phyloP scores from a whole-genome alignment of 1,284 basidiomycete species.

The Ganoderma lucidum region DNA sequence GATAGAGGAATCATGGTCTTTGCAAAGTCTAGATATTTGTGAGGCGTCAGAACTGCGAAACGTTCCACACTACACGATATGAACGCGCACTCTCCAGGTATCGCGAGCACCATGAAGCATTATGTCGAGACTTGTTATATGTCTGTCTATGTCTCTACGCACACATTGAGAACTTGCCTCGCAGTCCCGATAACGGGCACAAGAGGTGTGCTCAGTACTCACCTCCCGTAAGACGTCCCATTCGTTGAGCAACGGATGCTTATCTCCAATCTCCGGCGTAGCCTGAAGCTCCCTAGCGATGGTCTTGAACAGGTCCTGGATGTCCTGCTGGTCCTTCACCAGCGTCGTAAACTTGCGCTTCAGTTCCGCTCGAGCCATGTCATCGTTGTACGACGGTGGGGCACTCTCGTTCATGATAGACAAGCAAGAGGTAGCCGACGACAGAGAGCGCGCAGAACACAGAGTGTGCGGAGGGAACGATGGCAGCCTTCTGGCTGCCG shows the following conservation, averaged over 20 bases:
- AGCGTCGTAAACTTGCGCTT: constrained; percentile 35
- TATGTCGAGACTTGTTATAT: constrained; percentile 37
- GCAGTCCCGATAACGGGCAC: background rate
- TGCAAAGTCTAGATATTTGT: constrained; percentile 34
- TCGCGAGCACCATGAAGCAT: constrained; percentile 37
- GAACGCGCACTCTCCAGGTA: constrained; percentile 35
- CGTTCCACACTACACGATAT: background rate
- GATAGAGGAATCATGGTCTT: constrained; percentile 39
- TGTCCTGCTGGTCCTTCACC: constrained; percentile 35
- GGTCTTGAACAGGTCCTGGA: constrained; percentile 37
- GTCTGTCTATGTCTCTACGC: constrained; percentile 34
- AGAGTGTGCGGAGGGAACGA: background rate
- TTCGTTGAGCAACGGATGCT: constrained; percentile 33
- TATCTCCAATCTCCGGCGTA: constrained; percentile 37
- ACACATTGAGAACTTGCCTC: background rate
- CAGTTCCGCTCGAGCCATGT: constrained; percentile 17
- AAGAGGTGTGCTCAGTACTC: constrained; percentile 1
- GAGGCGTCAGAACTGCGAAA: background rate
- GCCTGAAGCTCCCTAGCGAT: constrained; percentile 34
- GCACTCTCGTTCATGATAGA: background rate
- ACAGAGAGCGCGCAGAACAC: background rate
- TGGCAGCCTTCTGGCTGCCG: background rate
- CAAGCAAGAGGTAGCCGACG: background rate
- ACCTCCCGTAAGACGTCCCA: constrained; percentile 37
- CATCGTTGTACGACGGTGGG: constrained; percentile 15